A percentile compares a stretch with the other conserved stretches of the same genome.
These are phyloP conservation scores for Conoideocrella luteorostrata DNA, from an alignment of 2,329 filamentous ascomycete species.

Conservation along the genomic window DNA sequence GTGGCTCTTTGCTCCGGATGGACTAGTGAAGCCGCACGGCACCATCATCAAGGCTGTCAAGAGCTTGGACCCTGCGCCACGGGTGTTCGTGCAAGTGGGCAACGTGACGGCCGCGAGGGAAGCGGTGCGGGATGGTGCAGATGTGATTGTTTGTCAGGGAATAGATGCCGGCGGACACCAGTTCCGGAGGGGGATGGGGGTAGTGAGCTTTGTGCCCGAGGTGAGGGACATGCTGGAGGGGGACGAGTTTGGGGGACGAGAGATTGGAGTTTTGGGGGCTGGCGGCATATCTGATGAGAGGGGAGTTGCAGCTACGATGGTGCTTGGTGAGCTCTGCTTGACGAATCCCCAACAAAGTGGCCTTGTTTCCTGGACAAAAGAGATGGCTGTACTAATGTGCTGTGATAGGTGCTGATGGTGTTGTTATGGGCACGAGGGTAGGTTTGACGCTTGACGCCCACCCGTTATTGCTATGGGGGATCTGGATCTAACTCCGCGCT, in stretches of 20 bases:
- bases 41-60: slow-evolving; percentile 30
- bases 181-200: slow-evolving; percentile 43
- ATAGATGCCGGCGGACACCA: slow-evolving; percentile 61
- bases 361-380: no score
- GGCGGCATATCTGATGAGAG: slow-evolving; percentile 54
- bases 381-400: no score
- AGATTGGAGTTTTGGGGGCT: slow-evolving; percentile 44
- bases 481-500: no score
- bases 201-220: slow-evolving; percentile 53
- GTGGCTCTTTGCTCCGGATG: slow-evolving; percentile 60
- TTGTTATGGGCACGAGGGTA: slow-evolving; percentile 38
- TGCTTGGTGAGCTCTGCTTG: slow-evolving; percentile 48
- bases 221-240: slow-evolving; percentile 39
- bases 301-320: slow-evolving; percentile 48
- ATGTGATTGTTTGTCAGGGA: slow-evolving; percentile 57
- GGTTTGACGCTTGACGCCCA: no score
- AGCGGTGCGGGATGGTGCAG: slow-evolving; percentile 41
- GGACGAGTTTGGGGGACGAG: slow-evolving; percentile 25
- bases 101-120: slow-evolving; percentile 49
- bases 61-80: slow-evolving; percentile 25
- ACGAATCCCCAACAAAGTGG: no score
- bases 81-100: slow-evolving; percentile 56
- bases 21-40: slow-evolving; percentile 30
- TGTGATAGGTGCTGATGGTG: slow-evolving; percentile 36
- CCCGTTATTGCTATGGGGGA: no score